Evolutionary conservation across 1,284 basidiomycete genomes (phyloP), one percentile per base, ranked within the genome.

Genomic region (Xerocomus nothofagi): DNA sequence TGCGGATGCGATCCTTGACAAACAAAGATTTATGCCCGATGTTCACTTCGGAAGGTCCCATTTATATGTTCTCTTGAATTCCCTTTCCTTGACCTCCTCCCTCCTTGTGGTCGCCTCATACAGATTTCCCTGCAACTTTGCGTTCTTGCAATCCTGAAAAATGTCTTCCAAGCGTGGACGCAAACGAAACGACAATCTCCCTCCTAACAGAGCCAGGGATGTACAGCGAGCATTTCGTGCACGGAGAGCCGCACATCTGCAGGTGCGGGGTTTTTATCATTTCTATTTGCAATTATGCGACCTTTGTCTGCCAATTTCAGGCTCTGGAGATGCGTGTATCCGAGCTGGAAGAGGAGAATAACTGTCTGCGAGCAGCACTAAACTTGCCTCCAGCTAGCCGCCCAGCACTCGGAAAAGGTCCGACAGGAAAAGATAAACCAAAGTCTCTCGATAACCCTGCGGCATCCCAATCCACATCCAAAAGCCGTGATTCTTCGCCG

Each of bases 211-310:
- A 54, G 93, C 93, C 26, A 77, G 93, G 49, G 93, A 96, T 66
- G 92, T 96, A 27, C 93, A 97, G 70, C 77, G 93, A 57, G 93
- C 93, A 3, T 97, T 96, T 74, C 82, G 93, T 59, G 91, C 93
- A 23, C 79, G 93, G 56, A 83, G 93, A 61, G 91, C 91, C 53
- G 91, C 92, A 53, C 92, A 95, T 71, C 79, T 96, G 47, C 83
- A 88, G 72, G 88, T 88, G 67, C 60, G 75, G 67, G 42, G 54
- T 50, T 54, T 67, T 74, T 65, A 62, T 62, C 57, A 55, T 53
- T 53, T 56, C 60, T 65, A 68, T 72, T 66, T 74, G 65, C 70
- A 73, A 71, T 73, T 70, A 52, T 65, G 54, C 53, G 56, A 60
- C 61, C 67, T 62, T 61, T 63, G 63, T 63, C 61, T 54, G 43